phyloP scores from a whole-genome alignment of 257 asterid species.

The Salvia splendens region DNA sequence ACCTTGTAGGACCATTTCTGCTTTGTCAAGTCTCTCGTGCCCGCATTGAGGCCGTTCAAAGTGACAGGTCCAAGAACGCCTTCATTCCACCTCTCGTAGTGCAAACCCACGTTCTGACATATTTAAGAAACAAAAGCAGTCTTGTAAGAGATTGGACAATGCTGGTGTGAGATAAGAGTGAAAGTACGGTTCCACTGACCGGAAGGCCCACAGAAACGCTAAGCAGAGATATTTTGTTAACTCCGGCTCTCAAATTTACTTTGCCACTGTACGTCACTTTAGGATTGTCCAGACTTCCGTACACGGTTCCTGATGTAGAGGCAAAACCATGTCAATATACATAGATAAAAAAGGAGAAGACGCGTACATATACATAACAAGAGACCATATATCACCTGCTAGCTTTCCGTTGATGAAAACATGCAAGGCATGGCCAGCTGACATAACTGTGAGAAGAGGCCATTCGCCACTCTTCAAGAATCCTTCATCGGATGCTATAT shows the following conservation, averaged over 20 bases:
- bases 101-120: constrained; percentile 76
- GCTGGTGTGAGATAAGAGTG: not conserved
- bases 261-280: constrained; percentile 51
- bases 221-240: constrained; percentile 80
- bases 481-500: constrained; percentile 67
- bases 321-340: not conserved
- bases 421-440: constrained; percentile 89
- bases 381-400: constrained; percentile 50
- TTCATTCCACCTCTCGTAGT: constrained; percentile 74
- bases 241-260: constrained; percentile 68
- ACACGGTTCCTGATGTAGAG: constrained; percentile 50
- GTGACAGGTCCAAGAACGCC: constrained; percentile 92
- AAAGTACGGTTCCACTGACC: constrained; percentile 48
- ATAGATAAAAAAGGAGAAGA: not conserved
- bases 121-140: not conserved
- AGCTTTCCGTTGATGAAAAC: constrained; percentile 71
- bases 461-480: constrained; percentile 57
- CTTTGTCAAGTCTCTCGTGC: constrained; percentile 73
- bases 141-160: not conserved
- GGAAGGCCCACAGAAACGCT: constrained; percentile 85
- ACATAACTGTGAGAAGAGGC: constrained; percentile 71
- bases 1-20: constrained; percentile 91
- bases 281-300: constrained; percentile 65
- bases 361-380: not conserved
- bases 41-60: constrained; percentile 72